Evolutionary conservation across 2,329 filamentous ascomycete species (phyloP).

Genomic region (Byssochlamys sp.): DNA sequence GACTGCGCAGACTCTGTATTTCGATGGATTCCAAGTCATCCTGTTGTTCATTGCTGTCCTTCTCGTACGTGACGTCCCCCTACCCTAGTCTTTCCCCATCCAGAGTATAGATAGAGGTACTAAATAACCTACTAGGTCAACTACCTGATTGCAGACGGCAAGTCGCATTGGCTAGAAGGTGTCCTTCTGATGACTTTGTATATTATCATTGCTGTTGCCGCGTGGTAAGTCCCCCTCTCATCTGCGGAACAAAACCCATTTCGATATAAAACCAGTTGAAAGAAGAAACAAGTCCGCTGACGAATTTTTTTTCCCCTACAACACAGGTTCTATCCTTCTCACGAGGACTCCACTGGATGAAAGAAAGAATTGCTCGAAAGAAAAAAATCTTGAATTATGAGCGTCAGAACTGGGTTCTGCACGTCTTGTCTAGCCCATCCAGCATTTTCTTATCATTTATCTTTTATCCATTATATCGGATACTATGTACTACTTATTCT

Average conservation of each 20-base stretch:
- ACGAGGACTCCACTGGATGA: not conserved
- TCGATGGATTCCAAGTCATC: constrained; percentile 79
- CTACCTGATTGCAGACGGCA: constrained; percentile 54
- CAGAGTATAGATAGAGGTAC: constrained; percentile 3
- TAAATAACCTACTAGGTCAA: constrained; percentile 42
- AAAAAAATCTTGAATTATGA: not conserved
- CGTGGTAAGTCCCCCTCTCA: constrained; percentile 35
- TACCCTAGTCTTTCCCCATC: not conserved
- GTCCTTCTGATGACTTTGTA: constrained; percentile 52
- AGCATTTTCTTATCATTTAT: not conserved
- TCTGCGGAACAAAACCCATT: not conserved
- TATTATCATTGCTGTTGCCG: constrained; percentile 52
- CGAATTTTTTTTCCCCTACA: not conserved
- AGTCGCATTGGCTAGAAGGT: constrained; percentile 53
- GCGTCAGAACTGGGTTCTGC: not conserved
- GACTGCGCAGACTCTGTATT: constrained; percentile 53
- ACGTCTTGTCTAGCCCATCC: not conserved
- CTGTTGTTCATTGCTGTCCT: constrained; percentile 49
- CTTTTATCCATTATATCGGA: too few species aligned
- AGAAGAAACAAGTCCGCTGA: not conserved
- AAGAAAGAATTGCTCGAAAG: not conserved
- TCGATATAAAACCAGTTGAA: not conserved
- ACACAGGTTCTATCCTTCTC: not conserved
- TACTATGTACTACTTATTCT: too few species aligned
- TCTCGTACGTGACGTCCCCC: constrained; percentile 21